These are phyloP conservation scores for Mrakia hoshinonis DNA, from an alignment of 768 basidiomycete genomes.

Conservation along the genomic window DNA sequence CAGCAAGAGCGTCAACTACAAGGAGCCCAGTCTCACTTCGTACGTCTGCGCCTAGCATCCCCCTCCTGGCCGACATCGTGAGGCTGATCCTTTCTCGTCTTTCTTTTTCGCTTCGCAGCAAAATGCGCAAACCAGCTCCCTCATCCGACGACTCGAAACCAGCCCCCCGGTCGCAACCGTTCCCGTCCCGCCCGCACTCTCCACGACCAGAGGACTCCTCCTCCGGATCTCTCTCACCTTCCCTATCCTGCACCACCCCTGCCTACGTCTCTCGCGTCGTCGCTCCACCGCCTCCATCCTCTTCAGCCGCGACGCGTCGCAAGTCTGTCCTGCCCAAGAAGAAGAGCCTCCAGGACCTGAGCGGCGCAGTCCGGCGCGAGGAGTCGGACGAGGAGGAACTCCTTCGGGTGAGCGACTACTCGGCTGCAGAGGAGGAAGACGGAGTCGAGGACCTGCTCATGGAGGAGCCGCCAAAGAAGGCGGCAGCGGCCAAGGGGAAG, in stretches of 20 bases:
- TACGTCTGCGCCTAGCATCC: background rate
- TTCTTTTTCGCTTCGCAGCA: background rate
- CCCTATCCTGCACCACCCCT: background rate
- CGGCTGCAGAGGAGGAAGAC: background rate
- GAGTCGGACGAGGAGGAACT: too few relatives aligned
- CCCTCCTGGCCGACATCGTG: too few relatives aligned
- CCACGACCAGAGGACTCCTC: background rate
- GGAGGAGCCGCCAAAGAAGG: background rate
- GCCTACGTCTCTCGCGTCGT: slow-evolving; percentile 2
- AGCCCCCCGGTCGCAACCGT: background rate
- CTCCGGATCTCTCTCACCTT: background rate
- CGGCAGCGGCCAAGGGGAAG: background rate
- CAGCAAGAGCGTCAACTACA: slow-evolving; percentile 28
- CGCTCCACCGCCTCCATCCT: background rate
- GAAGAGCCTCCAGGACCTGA: slow-evolving; percentile 3
- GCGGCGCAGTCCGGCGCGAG: background rate
- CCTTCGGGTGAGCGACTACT: background rate
- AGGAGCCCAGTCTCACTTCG: slow-evolving; percentile 26
- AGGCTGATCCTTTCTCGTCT: background rate
- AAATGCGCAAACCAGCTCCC: slow-evolving; percentile 24
- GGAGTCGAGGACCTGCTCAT: too few relatives aligned
- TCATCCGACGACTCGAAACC: background rate
- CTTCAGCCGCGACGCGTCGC: background rate
- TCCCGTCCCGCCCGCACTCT: slow-evolving; percentile 1
- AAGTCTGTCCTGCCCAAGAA: slow-evolving; percentile 24